Conservation (phyloP, 2,329 filamentous ascomycete genomes). For the Penicillium sp. region DNA sequence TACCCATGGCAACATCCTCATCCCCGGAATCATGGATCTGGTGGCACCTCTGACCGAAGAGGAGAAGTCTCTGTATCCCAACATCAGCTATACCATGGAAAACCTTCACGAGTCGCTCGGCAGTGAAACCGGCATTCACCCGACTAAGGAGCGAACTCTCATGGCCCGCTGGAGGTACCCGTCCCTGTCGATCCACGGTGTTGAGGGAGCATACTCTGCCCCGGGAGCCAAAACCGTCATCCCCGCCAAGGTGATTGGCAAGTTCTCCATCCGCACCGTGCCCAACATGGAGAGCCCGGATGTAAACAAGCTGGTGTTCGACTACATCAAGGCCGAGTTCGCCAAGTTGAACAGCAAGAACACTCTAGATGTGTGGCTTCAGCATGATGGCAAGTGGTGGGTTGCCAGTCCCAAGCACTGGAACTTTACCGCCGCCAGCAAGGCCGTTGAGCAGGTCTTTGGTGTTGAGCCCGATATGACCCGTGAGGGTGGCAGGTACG, state of each 20-base stretch:
- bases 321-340: slow-evolving; percentile 80
- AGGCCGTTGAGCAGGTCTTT: slow-evolving; percentile 95
- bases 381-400: slow-evolving; percentile 98
- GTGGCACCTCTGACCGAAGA: slow-evolving; percentile 85
- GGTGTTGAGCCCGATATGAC: slow-evolving; percentile 92
- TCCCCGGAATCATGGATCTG: slow-evolving; percentile 90
- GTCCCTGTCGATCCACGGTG: slow-evolving; percentile 87
- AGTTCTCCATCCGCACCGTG: slow-evolving; percentile 97
- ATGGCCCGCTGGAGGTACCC: slow-evolving; percentile 97
- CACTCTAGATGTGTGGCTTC: slow-evolving; percentile 72
- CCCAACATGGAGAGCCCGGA: slow-evolving; percentile 93
- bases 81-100: slow-evolving; percentile 94
- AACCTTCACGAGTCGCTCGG: slow-evolving; percentile 90
- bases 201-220: slow-evolving; percentile 91
- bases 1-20: slow-evolving; percentile 85
- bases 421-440: slow-evolving; percentile 93
- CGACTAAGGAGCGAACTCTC: slow-evolving; percentile 85
- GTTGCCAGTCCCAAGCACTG: slow-evolving; percentile 96
- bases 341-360: slow-evolving; percentile 91
- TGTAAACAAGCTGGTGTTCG: slow-evolving; percentile 81
- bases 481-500: slow-evolving; percentile 84
- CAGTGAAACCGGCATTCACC: slow-evolving; percentile 79
- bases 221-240: slow-evolving; percentile 98
- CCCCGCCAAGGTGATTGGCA: slow-evolving; percentile 94
- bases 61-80: slow-evolving; percentile 81